Base-by-base conservation (phyloP, 345 rosid genomes). In the Salix brachista region DNA sequence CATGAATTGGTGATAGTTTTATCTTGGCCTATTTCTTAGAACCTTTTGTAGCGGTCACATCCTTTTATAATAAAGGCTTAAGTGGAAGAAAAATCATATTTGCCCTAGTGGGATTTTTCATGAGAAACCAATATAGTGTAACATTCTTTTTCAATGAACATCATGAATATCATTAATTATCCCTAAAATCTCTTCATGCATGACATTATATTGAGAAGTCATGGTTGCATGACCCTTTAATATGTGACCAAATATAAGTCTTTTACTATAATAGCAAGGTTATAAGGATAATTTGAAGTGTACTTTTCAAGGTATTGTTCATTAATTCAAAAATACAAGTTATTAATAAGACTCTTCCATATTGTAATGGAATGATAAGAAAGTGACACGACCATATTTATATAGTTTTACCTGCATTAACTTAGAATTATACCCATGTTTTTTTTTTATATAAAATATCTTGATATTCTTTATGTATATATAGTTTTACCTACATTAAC, bases 151-250 rank as follows among this genome's bases (percentile, higher is more conserved):
- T 92, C 28, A 87, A 85, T 90, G 86, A 80, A 94, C 94, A 72
- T 90, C 98, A 76, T 90, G 94, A 81, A 94, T 85, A 84, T 91
- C 96, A 84, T 89, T 96, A 44, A 97, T 92, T 78, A 91, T 90
- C 65, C 93, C 92, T 80, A 91, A 85, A 80, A 92, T 93, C 97
- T 94, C 97, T 77, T 94, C 92, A 69, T 92, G 93, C 96, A 94
- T 92, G 81, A 94, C 89, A 82, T 96, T 94, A 80, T 92, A 85
- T 85, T 94, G 94, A 46, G 96, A 86, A 81, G 98, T 92, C 86
- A 92, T 88, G 78, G 93, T 93, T 79, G 97, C 89, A 82, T 91
- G 91, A 69, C 90, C 85, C 81, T 89, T 90, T 36, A 91, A 90
- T 71, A 92, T 86, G 73, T 83, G 91, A 84, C 83, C 79, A 89